Evolutionary conservation across 2,329 filamentous ascomycete genomes (phyloP).

Genomic region (Diaporthe vexans): DNA sequence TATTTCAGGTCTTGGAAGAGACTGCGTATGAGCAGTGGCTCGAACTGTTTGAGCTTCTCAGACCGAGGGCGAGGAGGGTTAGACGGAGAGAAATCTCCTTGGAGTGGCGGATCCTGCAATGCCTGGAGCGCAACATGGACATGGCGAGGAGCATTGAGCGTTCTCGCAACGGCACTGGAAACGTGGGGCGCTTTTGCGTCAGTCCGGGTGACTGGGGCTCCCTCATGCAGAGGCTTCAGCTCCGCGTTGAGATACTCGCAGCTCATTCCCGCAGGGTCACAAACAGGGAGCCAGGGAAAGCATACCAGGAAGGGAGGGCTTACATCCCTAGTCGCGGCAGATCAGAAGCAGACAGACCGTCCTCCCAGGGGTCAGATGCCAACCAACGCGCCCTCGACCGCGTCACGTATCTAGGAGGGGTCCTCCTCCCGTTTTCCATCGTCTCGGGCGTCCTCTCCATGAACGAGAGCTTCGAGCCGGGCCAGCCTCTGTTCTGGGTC

Average conservation of each 20-base stretch:
- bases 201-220: conserved; percentile 48
- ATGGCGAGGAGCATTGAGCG: conserved; percentile 36
- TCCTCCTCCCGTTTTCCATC: conserved; percentile 63
- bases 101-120: conserved; percentile 50
- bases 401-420: conserved; percentile 63
- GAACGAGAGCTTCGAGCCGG: conserved; percentile 59
- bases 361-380: conserved; percentile 45
- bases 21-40: conserved; percentile 52
- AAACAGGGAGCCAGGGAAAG: background rate
- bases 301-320: background rate
- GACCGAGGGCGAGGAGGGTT: conserved; percentile 34
- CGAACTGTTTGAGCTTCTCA: conserved; percentile 53
- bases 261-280: conserved; percentile 36
- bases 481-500: conserved; percentile 59
- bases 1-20: conserved; percentile 44
- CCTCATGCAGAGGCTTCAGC: conserved; percentile 50
- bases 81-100: conserved; percentile 42
- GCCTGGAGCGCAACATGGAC: conserved; percentile 54
- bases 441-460: conserved; percentile 64
- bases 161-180: background rate
- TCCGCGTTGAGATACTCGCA: conserved; percentile 46
- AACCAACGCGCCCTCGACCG: conserved; percentile 60
- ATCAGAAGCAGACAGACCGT: background rate
- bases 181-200: background rate
- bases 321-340: conserved; percentile 38